phyloP scores from a whole-genome alignment of 2,329 filamentous ascomycete species.

The Fusarium sp. region DNA sequence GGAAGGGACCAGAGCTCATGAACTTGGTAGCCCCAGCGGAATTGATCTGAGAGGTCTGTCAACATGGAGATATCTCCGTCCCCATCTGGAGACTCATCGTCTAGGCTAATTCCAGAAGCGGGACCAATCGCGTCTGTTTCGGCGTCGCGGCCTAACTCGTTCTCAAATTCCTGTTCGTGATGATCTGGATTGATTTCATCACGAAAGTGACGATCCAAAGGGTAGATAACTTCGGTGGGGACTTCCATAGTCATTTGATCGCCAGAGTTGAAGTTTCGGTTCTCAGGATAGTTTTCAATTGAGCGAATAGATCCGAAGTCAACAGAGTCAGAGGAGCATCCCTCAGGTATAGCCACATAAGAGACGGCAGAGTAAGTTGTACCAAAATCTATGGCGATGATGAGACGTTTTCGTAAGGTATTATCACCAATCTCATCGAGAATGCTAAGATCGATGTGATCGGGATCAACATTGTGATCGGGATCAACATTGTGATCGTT shows the following conservation, averaged over 20 bases:
- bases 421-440: background rate
- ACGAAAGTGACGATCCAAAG: background rate
- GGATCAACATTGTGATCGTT: background rate
- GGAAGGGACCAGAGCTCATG: background rate
- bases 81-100: fast-evolving
- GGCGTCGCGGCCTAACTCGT: background rate
- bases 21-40: conserved; percentile 4
- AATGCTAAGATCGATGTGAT: fast-evolving
- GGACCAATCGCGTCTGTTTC: background rate
- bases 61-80: background rate
- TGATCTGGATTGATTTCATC: background rate
- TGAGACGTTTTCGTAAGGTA: background rate
- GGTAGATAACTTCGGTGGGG: conserved; percentile 1
- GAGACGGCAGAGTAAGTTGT: conserved; percentile 13
- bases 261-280: background rate
- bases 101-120: background rate
- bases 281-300: background rate
- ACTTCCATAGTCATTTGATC: background rate
- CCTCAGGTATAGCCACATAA: background rate
- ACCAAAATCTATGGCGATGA: conserved; percentile 2
- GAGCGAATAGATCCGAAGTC: background rate
- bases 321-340: background rate
- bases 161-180: fast-evolving
- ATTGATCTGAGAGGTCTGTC: fast-evolving
- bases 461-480: background rate